Percentiles rank a stretch among this genome's conserved stretches.
phyloP scores from a whole-genome alignment of 345 rosid genomes.

The Eucalyptus polyanthemos region DNA sequence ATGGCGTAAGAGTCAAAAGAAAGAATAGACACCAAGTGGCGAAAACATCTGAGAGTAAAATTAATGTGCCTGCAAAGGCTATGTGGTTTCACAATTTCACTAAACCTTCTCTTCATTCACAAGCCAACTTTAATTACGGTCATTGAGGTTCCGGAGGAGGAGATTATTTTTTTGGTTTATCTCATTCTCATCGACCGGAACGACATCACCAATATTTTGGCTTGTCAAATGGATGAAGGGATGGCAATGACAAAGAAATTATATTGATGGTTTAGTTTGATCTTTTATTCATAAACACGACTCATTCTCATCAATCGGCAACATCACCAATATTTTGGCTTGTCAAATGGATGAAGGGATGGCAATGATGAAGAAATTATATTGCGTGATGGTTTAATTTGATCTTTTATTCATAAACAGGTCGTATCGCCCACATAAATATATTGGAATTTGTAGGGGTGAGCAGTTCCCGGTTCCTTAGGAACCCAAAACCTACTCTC shows the following conservation, averaged over 20 bases:
- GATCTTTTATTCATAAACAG: neutral
- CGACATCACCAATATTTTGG: neutral
- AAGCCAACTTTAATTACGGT: neutral
- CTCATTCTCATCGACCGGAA: neutral
- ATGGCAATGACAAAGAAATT: neutral
- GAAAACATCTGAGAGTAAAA: neutral
- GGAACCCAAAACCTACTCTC: rapidly evolving
- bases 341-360: neutral
- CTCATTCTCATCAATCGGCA: neutral
- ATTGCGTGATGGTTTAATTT: neutral
- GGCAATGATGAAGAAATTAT: neutral
- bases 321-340: neutral
- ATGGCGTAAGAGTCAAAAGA: neutral
- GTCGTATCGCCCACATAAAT: neutral
- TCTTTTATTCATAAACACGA: neutral
- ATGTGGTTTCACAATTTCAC: neutral
- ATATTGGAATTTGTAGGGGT: no score
- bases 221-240: neutral
- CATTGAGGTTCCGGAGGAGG: neutral
- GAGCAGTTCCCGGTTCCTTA: rapidly evolving
- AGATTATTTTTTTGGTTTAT: no score
- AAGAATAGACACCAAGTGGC: neutral
- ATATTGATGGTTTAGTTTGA: neutral
- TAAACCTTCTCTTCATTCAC: neutral
- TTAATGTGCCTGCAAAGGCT: neutral